Conservation (phyloP, 108 stramenopile genomes). For the Asterionellopsis glacialis region DNA sequence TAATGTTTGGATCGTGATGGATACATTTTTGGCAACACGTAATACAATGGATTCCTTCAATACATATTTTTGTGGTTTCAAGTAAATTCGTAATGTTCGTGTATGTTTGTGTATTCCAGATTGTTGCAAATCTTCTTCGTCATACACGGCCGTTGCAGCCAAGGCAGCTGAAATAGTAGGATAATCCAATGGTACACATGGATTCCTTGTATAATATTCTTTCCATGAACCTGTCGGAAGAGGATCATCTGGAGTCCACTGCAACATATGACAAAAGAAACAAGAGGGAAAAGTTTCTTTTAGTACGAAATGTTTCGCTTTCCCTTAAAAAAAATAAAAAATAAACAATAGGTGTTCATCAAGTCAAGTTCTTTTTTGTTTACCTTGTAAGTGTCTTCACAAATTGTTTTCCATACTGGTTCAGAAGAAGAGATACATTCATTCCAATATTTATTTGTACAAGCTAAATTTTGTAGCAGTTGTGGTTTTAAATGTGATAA, state of each 20-base stretch:
- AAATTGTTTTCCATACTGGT: conserved; percentile 35
- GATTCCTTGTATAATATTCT: conserved; percentile 53
- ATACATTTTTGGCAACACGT: conserved; percentile 11
- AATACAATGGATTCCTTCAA: conserved; percentile 47
- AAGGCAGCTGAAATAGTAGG: conserved; percentile 52
- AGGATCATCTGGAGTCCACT: conserved; percentile 69
- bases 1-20: conserved; percentile 37
- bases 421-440: conserved; percentile 14
- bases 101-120: conserved; percentile 24
- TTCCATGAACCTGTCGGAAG: conserved; percentile 52
- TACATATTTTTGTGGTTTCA: conserved; percentile 57
- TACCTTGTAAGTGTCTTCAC: conserved; percentile 77
- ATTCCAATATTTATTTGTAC: conserved; percentile 27
- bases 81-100: conserved; percentile 31
- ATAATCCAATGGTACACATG: conserved; percentile 75
- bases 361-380: too few relatives aligned
- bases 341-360: too few relatives aligned
- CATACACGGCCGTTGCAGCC: conserved; percentile 13
- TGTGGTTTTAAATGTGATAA: conserved; percentile 36
- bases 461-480: conserved; percentile 19
- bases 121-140: conserved; percentile 10
- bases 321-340: too few relatives aligned
- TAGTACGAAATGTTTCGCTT: too few relatives aligned
- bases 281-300: too few relatives aligned
- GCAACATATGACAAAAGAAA: neutral